These are phyloP conservation scores for Hansfordia pulvinata DNA, from an alignment of 2,329 filamentous ascomycete species.

Conservation along the genomic window DNA sequence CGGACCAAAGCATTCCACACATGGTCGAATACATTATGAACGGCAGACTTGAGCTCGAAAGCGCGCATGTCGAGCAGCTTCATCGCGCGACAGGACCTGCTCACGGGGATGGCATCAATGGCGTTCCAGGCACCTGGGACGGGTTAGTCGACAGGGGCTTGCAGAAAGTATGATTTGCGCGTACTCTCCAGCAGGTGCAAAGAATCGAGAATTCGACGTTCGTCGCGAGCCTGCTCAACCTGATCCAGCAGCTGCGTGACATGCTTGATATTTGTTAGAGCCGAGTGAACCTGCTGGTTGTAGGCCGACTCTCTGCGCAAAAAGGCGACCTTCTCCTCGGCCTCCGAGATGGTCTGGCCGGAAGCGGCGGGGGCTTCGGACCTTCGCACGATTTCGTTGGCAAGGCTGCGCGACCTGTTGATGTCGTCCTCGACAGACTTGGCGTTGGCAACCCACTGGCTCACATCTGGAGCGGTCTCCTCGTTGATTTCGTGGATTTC, in stretches of 20 bases:
- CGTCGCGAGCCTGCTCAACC: constrained; percentile 42
- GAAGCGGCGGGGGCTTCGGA: constrained; percentile 50
- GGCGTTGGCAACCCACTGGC: constrained; percentile 75
- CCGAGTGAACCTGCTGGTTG: constrained; percentile 38
- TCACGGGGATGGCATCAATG: constrained; percentile 44
- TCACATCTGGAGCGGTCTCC: constrained; percentile 65
- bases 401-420: constrained; percentile 62
- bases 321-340: constrained; percentile 41
- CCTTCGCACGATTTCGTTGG: constrained; percentile 67
- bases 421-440: constrained; percentile 79
- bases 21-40: constrained; percentile 51
- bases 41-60: constrained; percentile 49
- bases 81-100: constrained; percentile 47
- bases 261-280: constrained; percentile 35
- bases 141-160: too few species aligned
- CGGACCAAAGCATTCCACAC: constrained; percentile 60
- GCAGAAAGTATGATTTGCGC: constrained; percentile 7
- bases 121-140: constrained; percentile 41
- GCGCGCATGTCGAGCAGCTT: constrained; percentile 52
- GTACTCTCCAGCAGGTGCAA: constrained; percentile 41
- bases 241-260: constrained; percentile 48
- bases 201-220: constrained; percentile 41
- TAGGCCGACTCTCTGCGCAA: constrained; percentile 44
- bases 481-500: constrained; percentile 67
- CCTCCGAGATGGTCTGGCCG: constrained; percentile 36